These are phyloP conservation scores for Aspergillus fischeri DNA, from an alignment of 2,329 filamentous ascomycete species.

Conservation along the genomic window DNA sequence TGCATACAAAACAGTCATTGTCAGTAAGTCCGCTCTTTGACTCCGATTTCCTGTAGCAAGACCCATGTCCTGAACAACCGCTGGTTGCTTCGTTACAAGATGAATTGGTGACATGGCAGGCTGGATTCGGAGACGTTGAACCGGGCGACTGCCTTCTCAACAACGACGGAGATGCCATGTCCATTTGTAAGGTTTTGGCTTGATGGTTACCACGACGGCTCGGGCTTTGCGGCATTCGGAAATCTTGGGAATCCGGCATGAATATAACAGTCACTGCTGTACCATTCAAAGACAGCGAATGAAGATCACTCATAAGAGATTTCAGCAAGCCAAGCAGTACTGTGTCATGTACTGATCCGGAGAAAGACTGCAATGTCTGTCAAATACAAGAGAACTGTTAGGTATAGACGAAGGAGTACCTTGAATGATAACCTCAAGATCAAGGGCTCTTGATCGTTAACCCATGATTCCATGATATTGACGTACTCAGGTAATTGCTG, in stretches of 20 bases:
- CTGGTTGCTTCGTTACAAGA: slow-evolving; percentile 67
- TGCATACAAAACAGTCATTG: slow-evolving; percentile 70
- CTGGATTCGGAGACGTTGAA: slow-evolving; percentile 55
- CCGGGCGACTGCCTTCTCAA: slow-evolving; percentile 16
- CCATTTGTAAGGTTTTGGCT: slow-evolving; percentile 2
- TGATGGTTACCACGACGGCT: slow-evolving; percentile 2
- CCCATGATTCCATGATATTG: slow-evolving; percentile 26
- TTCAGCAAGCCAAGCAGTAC: slow-evolving; percentile 44
- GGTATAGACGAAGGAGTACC: slow-evolving; percentile 20
- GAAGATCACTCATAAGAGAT: slow-evolving; percentile 44
- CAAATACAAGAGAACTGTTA: slow-evolving; percentile 10
- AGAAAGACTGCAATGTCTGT: slow-evolving; percentile 14
- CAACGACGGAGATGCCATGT: background rate
- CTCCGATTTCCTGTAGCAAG: slow-evolving; percentile 65
- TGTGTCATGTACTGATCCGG: slow-evolving; percentile 2
- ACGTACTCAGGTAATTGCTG: slow-evolving; percentile 35
- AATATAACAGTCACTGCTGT: slow-evolving; percentile 56
- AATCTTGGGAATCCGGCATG: slow-evolving; percentile 36
- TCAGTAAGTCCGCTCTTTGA: slow-evolving; percentile 32
- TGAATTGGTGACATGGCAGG: slow-evolving; percentile 69
- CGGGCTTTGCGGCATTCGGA: background rate
- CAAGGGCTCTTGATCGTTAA: slow-evolving; percentile 20
- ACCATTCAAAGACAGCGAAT: slow-evolving; percentile 46
- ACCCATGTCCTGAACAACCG: slow-evolving; percentile 78
- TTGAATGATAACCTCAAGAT: slow-evolving; percentile 29